phyloP scores from a whole-genome alignment of 768 basidiomycete genomes.

The Russula sp. region DNA sequence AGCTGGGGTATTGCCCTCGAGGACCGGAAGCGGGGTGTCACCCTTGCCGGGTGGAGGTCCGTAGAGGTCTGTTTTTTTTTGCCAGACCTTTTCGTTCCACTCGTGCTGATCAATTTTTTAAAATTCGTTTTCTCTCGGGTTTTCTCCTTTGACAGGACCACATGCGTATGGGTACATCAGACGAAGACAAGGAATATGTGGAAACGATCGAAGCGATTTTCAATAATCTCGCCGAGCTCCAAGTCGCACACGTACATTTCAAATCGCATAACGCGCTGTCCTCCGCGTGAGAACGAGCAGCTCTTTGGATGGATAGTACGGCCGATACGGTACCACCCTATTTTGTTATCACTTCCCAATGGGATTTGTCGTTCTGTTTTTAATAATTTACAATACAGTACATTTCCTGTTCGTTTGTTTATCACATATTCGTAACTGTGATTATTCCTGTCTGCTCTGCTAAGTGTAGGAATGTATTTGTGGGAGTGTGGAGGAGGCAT shows the following conservation, averaged over 20 bases:
- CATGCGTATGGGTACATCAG: slow-evolving; percentile 13
- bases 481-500: neutral
- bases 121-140: neutral
- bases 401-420: neutral
- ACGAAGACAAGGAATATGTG: slow-evolving; percentile 2
- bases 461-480: no score
- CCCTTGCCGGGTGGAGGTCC: slow-evolving; percentile 1
- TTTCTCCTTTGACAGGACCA: slow-evolving; percentile 3
- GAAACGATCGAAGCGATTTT: slow-evolving; percentile 9
- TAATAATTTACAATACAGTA: neutral
- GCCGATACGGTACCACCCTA: neutral
- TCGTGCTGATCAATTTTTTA: no score
- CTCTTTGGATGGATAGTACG: neutral
- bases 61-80: slow-evolving; percentile 9
- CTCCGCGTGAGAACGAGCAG: neutral
- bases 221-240: neutral
- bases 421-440: no score
- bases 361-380: neutral
- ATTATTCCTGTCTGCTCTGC: no score
- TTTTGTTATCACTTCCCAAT: neutral
- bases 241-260: slow-evolving; percentile 9
- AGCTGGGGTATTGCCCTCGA: neutral
- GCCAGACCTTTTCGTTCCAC: neutral
- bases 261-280: neutral
- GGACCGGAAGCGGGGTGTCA: neutral